These are phyloP conservation scores for Ricinus communis DNA, from an alignment of 345 rosid genomes.

Conservation along the genomic window DNA sequence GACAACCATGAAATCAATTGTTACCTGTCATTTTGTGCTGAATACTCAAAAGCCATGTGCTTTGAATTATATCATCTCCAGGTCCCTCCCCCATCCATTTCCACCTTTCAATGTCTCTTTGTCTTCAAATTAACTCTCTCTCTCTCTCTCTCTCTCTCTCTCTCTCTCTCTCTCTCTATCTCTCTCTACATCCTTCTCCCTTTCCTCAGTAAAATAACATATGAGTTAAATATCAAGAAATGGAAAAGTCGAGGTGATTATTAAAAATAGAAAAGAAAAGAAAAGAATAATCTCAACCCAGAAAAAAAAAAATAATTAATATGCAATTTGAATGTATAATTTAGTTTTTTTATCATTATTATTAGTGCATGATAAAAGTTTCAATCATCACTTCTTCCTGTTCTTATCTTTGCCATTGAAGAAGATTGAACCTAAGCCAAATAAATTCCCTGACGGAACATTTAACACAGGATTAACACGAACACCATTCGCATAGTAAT, in stretches of 20 bases:
- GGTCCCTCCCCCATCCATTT: slow-evolving; percentile 15
- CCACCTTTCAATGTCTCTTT: slow-evolving; percentile 14
- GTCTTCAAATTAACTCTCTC: not conserved
- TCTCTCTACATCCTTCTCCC: not conserved
- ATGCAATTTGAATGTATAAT: not conserved
- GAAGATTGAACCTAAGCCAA: slow-evolving; percentile 72
- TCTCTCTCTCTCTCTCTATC: not conserved
- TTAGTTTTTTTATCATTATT: too few relatives aligned
- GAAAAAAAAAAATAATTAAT: not conserved
- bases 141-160: not conserved
- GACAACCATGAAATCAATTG: slow-evolving; percentile 51
- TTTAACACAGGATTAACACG: slow-evolving; percentile 66
- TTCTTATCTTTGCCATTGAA: slow-evolving; percentile 59
- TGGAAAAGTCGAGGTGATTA: not conserved
- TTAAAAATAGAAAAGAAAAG: not conserved
- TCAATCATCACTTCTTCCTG: slow-evolving; percentile 44
- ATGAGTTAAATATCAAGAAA: not conserved
- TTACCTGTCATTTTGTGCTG: slow-evolving; percentile 40
- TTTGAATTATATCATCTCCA: slow-evolving; percentile 14
- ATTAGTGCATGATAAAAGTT: not conserved
- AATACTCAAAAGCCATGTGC: slow-evolving; percentile 36
- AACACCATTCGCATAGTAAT: slow-evolving; percentile 46
- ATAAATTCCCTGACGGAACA: slow-evolving; percentile 63
- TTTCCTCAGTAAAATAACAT: too few relatives aligned
- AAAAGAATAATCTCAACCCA: not conserved